These are phyloP conservation scores for Trichoderma sp. DNA, from an alignment of 2,329 filamentous ascomycete species.

Conservation along the genomic window DNA sequence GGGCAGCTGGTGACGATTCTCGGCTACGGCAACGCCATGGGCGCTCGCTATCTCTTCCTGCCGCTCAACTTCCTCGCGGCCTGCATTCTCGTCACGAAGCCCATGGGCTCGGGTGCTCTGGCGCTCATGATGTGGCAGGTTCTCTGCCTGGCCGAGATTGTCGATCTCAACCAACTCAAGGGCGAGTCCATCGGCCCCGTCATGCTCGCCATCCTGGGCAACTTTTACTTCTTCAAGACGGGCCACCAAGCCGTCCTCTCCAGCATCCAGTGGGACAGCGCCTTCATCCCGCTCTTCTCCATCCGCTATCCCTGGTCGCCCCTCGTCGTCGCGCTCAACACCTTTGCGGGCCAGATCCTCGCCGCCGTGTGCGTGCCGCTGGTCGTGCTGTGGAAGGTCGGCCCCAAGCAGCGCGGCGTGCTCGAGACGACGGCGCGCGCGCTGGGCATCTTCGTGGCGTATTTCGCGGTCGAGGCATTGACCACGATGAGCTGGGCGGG, in stretches of 20 bases:
- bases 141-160: slow-evolving; percentile 67
- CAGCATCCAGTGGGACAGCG: slow-evolving; percentile 92
- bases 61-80: slow-evolving; percentile 74
- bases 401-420: slow-evolving; percentile 66
- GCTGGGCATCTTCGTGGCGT: slow-evolving; percentile 71
- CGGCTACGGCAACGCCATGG: slow-evolving; percentile 91
- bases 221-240: slow-evolving; percentile 96
- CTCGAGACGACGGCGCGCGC: slow-evolving; percentile 69
- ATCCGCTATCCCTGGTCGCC: slow-evolving; percentile 90
- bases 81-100: slow-evolving; percentile 81
- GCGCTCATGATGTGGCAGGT: slow-evolving; percentile 84
- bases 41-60: slow-evolving; percentile 82
- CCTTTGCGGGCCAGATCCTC: slow-evolving; percentile 83
- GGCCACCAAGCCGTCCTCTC: slow-evolving; percentile 87
- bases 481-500: slow-evolving; percentile 90
- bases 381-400: slow-evolving; percentile 83
- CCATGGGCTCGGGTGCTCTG: slow-evolving; percentile 86
- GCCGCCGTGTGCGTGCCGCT: slow-evolving; percentile 77
- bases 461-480: slow-evolving; percentile 77
- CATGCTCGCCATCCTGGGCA: slow-evolving; percentile 81
- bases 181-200: slow-evolving; percentile 76
- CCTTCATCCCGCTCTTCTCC: slow-evolving; percentile 81
- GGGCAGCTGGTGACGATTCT: slow-evolving; percentile 68
- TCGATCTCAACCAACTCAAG: slow-evolving; percentile 59
- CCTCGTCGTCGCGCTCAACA: slow-evolving; percentile 77